Evolutionary conservation across 306 rosid genomes (phyloP).

Genomic region (Castanea mollissima): DNA sequence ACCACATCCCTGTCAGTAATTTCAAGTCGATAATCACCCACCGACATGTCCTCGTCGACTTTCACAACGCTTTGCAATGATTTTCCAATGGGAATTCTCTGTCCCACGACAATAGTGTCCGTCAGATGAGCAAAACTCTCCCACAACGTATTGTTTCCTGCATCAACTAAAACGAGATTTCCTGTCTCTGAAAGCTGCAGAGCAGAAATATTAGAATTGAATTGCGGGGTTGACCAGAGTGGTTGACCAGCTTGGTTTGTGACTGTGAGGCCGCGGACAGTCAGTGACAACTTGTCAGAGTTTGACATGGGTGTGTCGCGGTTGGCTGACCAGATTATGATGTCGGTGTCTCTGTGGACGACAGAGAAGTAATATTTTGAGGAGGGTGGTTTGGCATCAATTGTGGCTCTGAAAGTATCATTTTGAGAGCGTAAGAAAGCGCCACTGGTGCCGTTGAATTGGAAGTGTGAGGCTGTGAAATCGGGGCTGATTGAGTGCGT

Average conservation of each 20-base stretch:
- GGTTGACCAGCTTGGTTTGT: slow-evolving; percentile 27
- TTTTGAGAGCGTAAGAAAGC: slow-evolving; percentile 63
- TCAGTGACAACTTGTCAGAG: slow-evolving; percentile 51
- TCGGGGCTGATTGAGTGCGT: not conserved
- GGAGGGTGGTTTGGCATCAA: slow-evolving; percentile 38
- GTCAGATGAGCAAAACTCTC: slow-evolving; percentile 80
- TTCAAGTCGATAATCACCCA: slow-evolving; percentile 39
- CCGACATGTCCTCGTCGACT: slow-evolving; percentile 47
- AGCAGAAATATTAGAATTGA: slow-evolving; percentile 39
- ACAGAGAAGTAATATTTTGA: slow-evolving; percentile 42
- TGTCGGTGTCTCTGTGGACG: slow-evolving; percentile 55
- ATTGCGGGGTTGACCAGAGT: slow-evolving; percentile 70
- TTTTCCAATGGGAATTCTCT: slow-evolving; percentile 47
- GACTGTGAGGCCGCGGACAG: slow-evolving; percentile 45
- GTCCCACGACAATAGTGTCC: slow-evolving; percentile 75
- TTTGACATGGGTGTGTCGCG: slow-evolving; percentile 50
- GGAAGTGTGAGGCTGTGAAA: not conserved
- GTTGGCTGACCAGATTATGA: slow-evolving; percentile 81
- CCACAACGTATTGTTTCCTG: slow-evolving; percentile 65
- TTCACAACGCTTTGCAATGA: slow-evolving; percentile 43
- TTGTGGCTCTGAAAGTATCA: slow-evolving; percentile 57
- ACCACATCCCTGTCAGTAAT: slow-evolving; percentile 51
- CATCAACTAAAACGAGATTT: slow-evolving; percentile 64
- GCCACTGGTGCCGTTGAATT: slow-evolving; percentile 17
- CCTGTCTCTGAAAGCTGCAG: slow-evolving; percentile 65